Percentiles rank a stretch among this genome's conserved stretches.
phyloP scores from a whole-genome alignment of 129 eudicot species.

The Flaveria robusta region DNA sequence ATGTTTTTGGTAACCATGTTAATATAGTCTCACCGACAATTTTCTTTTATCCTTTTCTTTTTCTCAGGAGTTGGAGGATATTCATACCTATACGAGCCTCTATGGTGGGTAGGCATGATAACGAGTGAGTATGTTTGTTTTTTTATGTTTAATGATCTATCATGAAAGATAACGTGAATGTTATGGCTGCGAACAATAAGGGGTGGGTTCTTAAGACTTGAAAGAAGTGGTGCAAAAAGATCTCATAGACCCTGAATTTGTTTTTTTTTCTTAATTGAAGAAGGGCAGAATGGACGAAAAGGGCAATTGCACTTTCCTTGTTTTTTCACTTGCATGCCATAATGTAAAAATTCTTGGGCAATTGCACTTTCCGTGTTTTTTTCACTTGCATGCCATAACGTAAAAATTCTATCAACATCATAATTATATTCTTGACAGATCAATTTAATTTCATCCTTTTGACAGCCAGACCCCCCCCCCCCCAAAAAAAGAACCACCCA shows the following conservation, averaged over 20 bases:
- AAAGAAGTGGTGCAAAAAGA: background rate
- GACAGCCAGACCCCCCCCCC: too few relatives aligned
- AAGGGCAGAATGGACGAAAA: constrained; percentile 3
- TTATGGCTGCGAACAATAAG: background rate
- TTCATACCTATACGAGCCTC: constrained; percentile 93
- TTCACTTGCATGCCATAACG: background rate
- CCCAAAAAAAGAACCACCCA: too few relatives aligned
- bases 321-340: background rate
- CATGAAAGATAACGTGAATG: background rate
- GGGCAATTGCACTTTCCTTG: background rate
- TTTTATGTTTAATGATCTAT: constrained; percentile 2
- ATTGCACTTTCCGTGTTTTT: too few relatives aligned
- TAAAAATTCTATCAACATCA: background rate
- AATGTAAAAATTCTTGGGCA: background rate
- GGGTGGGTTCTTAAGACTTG: background rate
- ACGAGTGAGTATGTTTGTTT: constrained; percentile 69
- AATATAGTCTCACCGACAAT: constrained; percentile 9
- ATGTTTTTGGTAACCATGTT: constrained; percentile 16
- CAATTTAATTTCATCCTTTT: background rate
- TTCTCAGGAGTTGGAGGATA: constrained; percentile 87
- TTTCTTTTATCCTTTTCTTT: constrained; percentile 1
- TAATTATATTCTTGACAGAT: background rate
- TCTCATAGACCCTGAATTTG: background rate
- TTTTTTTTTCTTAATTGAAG: background rate
- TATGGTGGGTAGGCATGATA: constrained; percentile 98